phyloP scores from a whole-genome alignment of 441 rosid genomes.

The Caryocar brasiliense region DNA sequence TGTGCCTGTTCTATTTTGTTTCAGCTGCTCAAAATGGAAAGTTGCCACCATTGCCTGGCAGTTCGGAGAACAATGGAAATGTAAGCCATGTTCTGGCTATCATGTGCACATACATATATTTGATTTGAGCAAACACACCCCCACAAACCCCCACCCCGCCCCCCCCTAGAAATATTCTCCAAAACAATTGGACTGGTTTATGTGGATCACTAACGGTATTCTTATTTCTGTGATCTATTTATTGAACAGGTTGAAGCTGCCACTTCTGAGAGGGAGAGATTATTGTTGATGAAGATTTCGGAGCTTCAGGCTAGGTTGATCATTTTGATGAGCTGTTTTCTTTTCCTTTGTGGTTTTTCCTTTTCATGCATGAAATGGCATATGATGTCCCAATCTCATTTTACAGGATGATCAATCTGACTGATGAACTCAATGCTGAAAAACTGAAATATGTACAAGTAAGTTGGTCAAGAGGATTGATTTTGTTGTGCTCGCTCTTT shows the following conservation, averaged over 20 bases:
- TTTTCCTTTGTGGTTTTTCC: not conserved
- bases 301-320: conserved; percentile 77
- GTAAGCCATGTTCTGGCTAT: conserved; percentile 31
- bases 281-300: conserved; percentile 46
- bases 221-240: conserved; percentile 11
- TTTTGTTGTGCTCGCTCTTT: not conserved
- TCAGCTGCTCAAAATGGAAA: conserved; percentile 75
- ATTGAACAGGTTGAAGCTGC: conserved; percentile 49
- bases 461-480: conserved; percentile 20
- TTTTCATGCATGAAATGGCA: not conserved
- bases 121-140: too few species aligned
- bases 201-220: not conserved
- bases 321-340: not conserved
- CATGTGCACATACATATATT: not conserved
- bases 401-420: conserved; percentile 66
- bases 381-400: not conserved
- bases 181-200: not conserved
- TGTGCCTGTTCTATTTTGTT: conserved; percentile 15
- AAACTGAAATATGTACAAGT: conserved; percentile 60
- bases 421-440: conserved; percentile 68
- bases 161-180: not conserved
- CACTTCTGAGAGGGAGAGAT: conserved; percentile 69
- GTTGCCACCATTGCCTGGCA: conserved; percentile 66
- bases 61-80: conserved; percentile 63
- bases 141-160: not conserved